Percentiles rank a stretch among this genome's conserved stretches.
These are phyloP conservation scores for Pseudoscleropodium purum DNA, from an alignment of 225 moss, liverwort and hornwort species.

Conservation along the genomic window DNA sequence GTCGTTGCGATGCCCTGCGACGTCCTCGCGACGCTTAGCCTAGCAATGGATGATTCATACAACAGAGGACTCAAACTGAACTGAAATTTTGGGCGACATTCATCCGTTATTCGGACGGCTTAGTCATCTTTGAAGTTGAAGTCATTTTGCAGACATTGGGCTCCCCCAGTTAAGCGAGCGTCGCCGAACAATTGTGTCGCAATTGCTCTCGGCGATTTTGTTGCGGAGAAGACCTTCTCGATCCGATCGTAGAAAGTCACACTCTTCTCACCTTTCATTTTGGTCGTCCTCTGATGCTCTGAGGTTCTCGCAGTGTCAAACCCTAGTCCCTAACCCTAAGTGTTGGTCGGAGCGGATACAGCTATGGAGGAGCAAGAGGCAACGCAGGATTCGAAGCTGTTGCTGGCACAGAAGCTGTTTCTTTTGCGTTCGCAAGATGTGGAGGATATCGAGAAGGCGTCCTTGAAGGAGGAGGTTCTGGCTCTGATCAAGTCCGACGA, in stretches of 20 bases:
- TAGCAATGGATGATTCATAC: not conserved
- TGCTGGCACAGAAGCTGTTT: conserved; percentile 76
- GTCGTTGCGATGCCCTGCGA: not conserved
- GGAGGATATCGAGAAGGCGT: conserved; percentile 59
- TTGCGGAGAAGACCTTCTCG: not conserved
- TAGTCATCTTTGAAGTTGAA: not conserved
- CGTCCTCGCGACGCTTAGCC: not conserved
- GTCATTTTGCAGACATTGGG: too few relatives aligned
- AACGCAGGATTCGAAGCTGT: conserved; percentile 74
- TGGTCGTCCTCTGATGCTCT: not conserved
- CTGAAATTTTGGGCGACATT: not conserved
- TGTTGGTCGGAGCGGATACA: not conserved
- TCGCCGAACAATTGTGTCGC: not conserved
- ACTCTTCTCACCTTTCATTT: not conserved
- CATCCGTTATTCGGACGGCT: not conserved
- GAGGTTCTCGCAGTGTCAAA: not conserved
- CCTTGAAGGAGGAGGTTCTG: conserved; percentile 62
- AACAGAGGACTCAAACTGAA: too few relatives aligned
- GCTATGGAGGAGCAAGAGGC: conserved; percentile 62
- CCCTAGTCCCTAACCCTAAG: not conserved
- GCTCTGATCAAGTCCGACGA: conserved; percentile 60
- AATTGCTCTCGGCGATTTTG: not conserved
- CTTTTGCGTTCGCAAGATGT: conserved; percentile 72
- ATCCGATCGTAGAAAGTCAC: not conserved
- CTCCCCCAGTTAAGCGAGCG: not conserved